Base-by-base conservation (phyloP, 768 basidiomycete genomes). In the Russula vinacea region DNA sequence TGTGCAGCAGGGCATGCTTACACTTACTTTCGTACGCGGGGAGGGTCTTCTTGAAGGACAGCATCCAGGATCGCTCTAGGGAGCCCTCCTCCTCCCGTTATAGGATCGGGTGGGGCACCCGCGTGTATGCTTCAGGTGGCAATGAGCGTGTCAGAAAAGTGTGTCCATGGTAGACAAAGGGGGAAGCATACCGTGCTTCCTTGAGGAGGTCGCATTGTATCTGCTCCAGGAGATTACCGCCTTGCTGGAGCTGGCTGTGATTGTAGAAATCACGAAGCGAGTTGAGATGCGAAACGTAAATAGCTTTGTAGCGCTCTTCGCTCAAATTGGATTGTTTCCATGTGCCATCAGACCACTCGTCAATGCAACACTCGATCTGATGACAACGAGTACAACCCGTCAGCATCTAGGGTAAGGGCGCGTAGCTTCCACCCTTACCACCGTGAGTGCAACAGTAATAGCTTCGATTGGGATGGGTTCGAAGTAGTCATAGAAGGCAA, bases 361-460 rank as follows among this genome's bases (percentile, higher is more conserved):
- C 40, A 5, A 63, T 63, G 40, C 62, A 63, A 42, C 56, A 63
- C 42, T 64, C 57, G 35, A 64, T 45, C 62, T 58, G 26, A 24
- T 40, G 37, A 59, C 13, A n/a, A n/a, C n/a, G 4, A 32, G 16
- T 13, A 37, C 5, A 6, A 5, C 1, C n/a, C 11, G 16, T 64
- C 37, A 58, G 19, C 10, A 42, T 47, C 11, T 26, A 7, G 1
- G 17, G 26, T 17, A 16, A 22, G 22, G 6, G 13, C 13, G 29
- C 16, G n/a, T 22, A 8, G 22, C 6, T 42, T 44, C 11, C 19
- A 49, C 24, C n/a, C 63, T 16, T 49, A 64, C 63, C 63, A 42
- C 53, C 19, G 58, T 55, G 29, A 64, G 45, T 33, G 24, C 45
- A 22, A 64, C 53, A 16, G 63, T 26, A 9, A 64, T 49, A 11